A percentile compares a stretch with the other conserved stretches of the same genome.
phyloP scores from a whole-genome alignment of 2,329 filamentous ascomycete genomes.

The Fusarium sp. region DNA sequence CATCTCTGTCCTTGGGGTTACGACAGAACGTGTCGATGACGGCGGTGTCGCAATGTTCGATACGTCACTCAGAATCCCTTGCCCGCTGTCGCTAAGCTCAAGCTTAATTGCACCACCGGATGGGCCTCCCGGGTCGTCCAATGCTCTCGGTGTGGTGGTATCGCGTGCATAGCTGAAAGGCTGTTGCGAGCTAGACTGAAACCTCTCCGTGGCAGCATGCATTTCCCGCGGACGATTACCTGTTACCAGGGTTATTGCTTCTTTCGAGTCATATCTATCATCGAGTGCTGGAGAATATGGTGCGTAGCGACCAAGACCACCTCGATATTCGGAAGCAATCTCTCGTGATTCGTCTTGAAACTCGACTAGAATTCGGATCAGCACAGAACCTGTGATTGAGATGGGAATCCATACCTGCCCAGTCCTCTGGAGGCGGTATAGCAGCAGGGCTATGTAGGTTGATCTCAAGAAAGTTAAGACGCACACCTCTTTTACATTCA shows the following conservation, averaged over 20 bases:
- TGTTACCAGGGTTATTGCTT: background rate
- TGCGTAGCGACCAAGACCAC: conserved; percentile 79
- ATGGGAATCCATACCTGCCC: conserved; percentile 41
- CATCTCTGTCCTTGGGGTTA: conserved; percentile 22
- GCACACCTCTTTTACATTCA: conserved; percentile 84
- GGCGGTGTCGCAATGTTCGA: conserved; percentile 43
- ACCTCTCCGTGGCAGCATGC: background rate
- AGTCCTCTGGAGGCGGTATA: conserved; percentile 40
- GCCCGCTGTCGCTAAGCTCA: conserved; percentile 7
- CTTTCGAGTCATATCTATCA: background rate
- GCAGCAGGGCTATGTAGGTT: conserved; percentile 76
- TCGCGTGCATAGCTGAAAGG: conserved; percentile 1
- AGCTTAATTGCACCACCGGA: background rate
- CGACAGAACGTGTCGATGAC: conserved; percentile 35
- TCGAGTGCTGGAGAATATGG: conserved; percentile 36
- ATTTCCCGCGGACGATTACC: background rate
- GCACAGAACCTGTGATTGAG: background rate
- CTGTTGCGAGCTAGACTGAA: conserved; percentile 1
- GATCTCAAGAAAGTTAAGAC: conserved; percentile 91
- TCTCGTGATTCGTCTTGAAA: conserved; percentile 91
- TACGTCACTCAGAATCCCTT: conserved; percentile 30
- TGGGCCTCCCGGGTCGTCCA: background rate
- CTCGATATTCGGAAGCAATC: conserved; percentile 90
- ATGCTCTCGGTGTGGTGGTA: background rate
- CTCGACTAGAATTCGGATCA: conserved; percentile 60